Evolutionary conservation across 2,329 filamentous ascomycete species (phyloP), one percentile per base, ranked within the genome.

Genomic region (Drechslerella coelobrocha): DNA sequence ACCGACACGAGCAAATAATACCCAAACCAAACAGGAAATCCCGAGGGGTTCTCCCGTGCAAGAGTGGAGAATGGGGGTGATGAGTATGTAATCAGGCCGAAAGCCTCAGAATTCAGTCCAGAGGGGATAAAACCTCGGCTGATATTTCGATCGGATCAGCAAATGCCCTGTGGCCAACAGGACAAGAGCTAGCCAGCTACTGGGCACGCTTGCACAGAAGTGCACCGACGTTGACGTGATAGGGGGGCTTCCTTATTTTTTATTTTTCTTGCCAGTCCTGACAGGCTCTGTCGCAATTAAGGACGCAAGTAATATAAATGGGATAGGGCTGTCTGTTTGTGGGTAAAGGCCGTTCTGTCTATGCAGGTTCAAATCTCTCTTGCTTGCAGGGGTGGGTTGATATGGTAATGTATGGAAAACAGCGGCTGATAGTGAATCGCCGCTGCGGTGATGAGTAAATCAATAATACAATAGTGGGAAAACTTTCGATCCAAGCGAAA

Each of bases 1-100:
- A 57, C 66, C 66, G 66, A 71, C 43, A 39, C 45, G 56, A 59
- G 41, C n/a, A 45, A 19, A 21, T 8, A 48, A 7, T 10, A 51
- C 50, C 2, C 4, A 48, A 45, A 23, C 47, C 6, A 27, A 51
- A 27, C 7, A 31, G 47, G 21, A 27, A 51, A 29, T 27, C 47
- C 27, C 27, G 41, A 45, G 41, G 41, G 41, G 14, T 45, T 45
- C 41, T 23, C 41, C 19, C 19, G 41, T 23, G 41, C 41, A 45
- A 4, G 2, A 45, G 34, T 39, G 34, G 34, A 39, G 34, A 10
- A 10, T 4, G 34, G 34, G 10, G 17, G 41, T 10, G 14, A 19
- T 3, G n/a, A 10, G 47, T 51, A 51, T 51, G 47, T 51, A 51
- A 51, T 27, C 47, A 51, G 47, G 21, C 47, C 47, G 27, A 45